Conservation (phyloP, 2,329 filamentous ascomycete genomes). For the Trichoderma sp. region DNA sequence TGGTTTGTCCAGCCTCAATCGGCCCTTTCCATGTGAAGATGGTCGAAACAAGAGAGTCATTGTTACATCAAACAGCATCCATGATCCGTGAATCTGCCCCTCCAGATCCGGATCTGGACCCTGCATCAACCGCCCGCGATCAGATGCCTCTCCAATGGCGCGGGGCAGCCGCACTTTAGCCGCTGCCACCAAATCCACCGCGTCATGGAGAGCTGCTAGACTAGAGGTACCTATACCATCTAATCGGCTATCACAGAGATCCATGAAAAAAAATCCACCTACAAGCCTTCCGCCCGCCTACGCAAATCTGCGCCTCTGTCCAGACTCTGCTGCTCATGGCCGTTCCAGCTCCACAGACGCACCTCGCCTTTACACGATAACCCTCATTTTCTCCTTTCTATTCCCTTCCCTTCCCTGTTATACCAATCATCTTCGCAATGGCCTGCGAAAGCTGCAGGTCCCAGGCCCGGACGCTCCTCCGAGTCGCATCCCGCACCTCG, state of each 20-base stretch:
- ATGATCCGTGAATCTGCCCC: slow-evolving; percentile 17
- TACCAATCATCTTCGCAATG: slow-evolving; percentile 39
- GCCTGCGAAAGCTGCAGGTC: slow-evolving; percentile 53
- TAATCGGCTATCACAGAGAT: background rate
- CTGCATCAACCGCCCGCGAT: background rate
- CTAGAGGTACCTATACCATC: background rate
- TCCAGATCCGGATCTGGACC: background rate
- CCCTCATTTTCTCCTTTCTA: background rate
- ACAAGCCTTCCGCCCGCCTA: slow-evolving; percentile 7
- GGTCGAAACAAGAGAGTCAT: too few species aligned
- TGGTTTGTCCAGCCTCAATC: too few species aligned
- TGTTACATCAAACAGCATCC: background rate
- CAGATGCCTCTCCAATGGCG: background rate
- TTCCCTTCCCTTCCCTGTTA: slow-evolving; percentile 5
- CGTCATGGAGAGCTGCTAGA: slow-evolving; percentile 26
- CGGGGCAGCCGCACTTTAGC: slow-evolving; percentile 28
- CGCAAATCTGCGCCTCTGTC: background rate
- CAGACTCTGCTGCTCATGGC: background rate
- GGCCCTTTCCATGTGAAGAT: too few species aligned
- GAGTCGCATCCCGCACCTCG: slow-evolving; percentile 39
- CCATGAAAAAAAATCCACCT: slow-evolving; percentile 3
- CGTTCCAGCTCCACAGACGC: background rate
- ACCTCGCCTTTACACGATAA: background rate
- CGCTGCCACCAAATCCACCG: slow-evolving; percentile 22
- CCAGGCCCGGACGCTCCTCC: slow-evolving; percentile 47